Percentiles rank a stretch among this genome's conserved stretches.
Evolutionary conservation across 805 yeast species (phyloP).

Genomic region (Candida broadrunensis): DNA sequence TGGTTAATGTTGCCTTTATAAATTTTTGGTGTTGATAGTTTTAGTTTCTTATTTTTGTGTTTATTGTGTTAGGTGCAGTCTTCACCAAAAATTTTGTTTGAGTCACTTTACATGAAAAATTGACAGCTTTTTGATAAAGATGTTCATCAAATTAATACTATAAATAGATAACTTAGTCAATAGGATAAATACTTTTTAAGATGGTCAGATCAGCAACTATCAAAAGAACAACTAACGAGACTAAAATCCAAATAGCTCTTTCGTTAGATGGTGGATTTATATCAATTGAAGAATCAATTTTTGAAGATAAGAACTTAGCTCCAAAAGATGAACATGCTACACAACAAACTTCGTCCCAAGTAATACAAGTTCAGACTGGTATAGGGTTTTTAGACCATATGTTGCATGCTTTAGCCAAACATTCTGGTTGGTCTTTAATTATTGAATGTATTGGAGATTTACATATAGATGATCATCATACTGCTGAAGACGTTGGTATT

Average conservation of each 20-base stretch:
- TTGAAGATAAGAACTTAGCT: slow-evolving; percentile 29
- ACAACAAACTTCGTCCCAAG: slow-evolving; percentile 68
- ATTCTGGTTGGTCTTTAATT: slow-evolving; percentile 91
- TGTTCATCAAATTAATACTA: too few species aligned
- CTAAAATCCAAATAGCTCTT: slow-evolving; percentile 83
- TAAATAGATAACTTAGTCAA: too few species aligned
- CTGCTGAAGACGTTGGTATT: slow-evolving; percentile 93
- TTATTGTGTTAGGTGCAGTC: too few species aligned
- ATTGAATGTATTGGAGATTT: slow-evolving; percentile 91
- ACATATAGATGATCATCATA: slow-evolving; percentile 96
- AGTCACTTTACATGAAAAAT: too few species aligned
- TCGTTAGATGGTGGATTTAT: slow-evolving; percentile 85
- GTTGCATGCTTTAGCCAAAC: slow-evolving; percentile 96
- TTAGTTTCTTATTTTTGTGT: too few species aligned
- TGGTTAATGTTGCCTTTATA: too few species aligned
- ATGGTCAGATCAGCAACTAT: slow-evolving; percentile 41
- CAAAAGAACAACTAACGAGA: slow-evolving; percentile 85
- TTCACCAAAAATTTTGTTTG: too few species aligned
- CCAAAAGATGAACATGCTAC: slow-evolving; percentile 52
- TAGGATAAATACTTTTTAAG: too few species aligned
- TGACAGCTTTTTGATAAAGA: too few species aligned
- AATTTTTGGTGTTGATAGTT: too few species aligned
- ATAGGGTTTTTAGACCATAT: slow-evolving; percentile 95
- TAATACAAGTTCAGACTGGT: slow-evolving; percentile 82
- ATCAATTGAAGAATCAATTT: slow-evolving; percentile 57